These are phyloP conservation scores for Collariella sp. DNA, from an alignment of 495 filamentous ascomycete genomes.

Conservation along the genomic window DNA sequence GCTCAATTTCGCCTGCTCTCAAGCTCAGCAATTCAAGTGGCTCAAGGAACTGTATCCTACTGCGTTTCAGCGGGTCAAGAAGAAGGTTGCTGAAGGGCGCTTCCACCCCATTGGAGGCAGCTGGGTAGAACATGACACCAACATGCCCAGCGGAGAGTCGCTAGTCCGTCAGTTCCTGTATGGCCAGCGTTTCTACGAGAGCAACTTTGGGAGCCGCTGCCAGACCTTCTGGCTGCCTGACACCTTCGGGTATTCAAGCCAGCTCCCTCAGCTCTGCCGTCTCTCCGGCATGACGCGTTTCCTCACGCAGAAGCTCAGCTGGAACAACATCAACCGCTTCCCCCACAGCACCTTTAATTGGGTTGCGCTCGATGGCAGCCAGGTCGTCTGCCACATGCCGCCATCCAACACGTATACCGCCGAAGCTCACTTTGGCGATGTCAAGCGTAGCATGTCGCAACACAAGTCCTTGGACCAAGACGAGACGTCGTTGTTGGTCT, in stretches of 20 bases:
- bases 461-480: constrained; percentile 95
- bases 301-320: constrained; percentile 88
- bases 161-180: constrained; percentile 92
- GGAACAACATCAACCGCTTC: constrained; percentile 98
- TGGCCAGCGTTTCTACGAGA: constrained; percentile 89
- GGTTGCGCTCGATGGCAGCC: constrained; percentile 88
- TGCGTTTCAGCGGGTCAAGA: constrained; percentile 81
- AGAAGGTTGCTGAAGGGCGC: constrained; percentile 77
- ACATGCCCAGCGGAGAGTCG: constrained; percentile 91
- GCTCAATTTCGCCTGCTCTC: constrained; percentile 81
- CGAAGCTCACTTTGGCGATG: constrained; percentile 89
- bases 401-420: constrained; percentile 93
- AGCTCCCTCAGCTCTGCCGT: constrained; percentile 87
- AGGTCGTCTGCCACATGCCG: constrained; percentile 95
- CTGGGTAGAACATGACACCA: constrained; percentile 99
- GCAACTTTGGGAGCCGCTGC: constrained; percentile 80
- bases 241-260: constrained; percentile 93
- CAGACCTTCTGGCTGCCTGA: constrained; percentile 96
- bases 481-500: constrained; percentile 76
- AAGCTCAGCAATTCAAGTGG: constrained; percentile 98
- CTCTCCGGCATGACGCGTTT: constrained; percentile 91
- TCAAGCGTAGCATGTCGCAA: constrained; percentile 80
- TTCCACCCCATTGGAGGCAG: constrained; percentile 95
- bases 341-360: constrained; percentile 98
- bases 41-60: constrained; percentile 80